phyloP scores from a whole-genome alignment of 2,329 filamentous ascomycete species.

The Fusarium ambrosium region DNA sequence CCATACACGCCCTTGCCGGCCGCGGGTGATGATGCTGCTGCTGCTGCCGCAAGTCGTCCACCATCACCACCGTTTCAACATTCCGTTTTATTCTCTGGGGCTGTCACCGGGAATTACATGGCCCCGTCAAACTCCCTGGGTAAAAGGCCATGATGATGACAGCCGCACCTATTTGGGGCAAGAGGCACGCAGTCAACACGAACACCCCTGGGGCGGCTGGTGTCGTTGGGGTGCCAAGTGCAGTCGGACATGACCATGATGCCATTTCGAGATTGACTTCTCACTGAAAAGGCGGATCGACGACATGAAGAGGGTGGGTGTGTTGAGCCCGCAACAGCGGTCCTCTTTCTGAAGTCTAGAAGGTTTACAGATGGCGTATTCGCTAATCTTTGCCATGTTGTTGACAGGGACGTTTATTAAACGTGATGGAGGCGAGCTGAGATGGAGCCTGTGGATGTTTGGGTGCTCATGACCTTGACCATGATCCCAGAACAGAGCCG shows the following conservation, averaged over 20 bases:
- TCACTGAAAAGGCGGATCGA: background rate
- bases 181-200: slow-evolving; percentile 11
- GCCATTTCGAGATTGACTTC: slow-evolving; percentile 8
- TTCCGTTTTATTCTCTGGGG: slow-evolving; percentile 13
- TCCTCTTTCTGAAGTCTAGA: background rate
- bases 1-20: slow-evolving; percentile 3
- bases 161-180: background rate
- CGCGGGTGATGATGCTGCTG: background rate
- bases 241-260: slow-evolving; percentile 15
- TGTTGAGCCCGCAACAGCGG: background rate
- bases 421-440: slow-evolving; percentile 7
- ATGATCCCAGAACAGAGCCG: slow-evolving; percentile 10
- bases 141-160: slow-evolving; percentile 5
- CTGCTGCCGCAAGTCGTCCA: background rate
- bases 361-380: background rate
- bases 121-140: background rate
- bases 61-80: slow-evolving; percentile 4
- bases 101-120: slow-evolving; percentile 5
- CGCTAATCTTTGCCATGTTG: background rate
- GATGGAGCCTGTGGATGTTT: slow-evolving; percentile 15
- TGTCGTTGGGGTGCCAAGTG: slow-evolving; percentile 12
- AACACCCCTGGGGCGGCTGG: slow-evolving; percentile 1
- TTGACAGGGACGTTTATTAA: background rate
- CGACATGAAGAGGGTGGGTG: background rate
- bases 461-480: slow-evolving; percentile 9